Evolutionary conservation across 495 filamentous ascomycete genomes (phyloP), one percentile per base, ranked within the genome.

Genomic region (Xylaria intraflava): DNA sequence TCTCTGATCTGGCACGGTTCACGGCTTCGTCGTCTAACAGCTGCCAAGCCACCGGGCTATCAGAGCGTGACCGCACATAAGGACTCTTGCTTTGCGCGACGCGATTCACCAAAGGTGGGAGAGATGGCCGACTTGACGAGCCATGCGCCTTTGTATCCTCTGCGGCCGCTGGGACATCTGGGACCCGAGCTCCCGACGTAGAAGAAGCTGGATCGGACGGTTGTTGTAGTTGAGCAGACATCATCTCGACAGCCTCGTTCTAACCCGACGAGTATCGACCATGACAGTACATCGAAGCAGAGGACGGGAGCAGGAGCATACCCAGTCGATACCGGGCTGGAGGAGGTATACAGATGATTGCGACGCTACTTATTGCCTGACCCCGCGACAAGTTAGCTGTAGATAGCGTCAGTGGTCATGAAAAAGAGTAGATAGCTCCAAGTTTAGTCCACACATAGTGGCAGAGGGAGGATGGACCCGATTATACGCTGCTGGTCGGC

Each of bases 41-140:
- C 72, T 97, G 94, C 93, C 93, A 98, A 46, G 88, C 87, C 31
- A 97, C 92, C 7, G 85, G 85, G 62, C 95, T 95, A 57, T 87
- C 76, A 70, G 84, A 82, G 62, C 96, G 90, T 16, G 72, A 82
- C 51, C 88, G 83, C 23, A 96, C 86, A 70, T 91, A 95, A 10
- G 90, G 90, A 59, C 87, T 91, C 65, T 74, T 78, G 72, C 88
- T 93, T 58, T 88, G 80, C 40, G 68, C 69, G 26, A 88, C 82
- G 44, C 83, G 83, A 68, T 94, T 96, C 47, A 71, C 73, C 47
- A 94, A 72, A 22, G 66, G 67, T 23, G 52, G 44, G 29, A 43
- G 2, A 24, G 55, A 12, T 42, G 26, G 30, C 49, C 51, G 42
- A 17, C 26, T 43, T 24, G 45, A 43, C 6, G 44, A 35, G 38